Percentiles rank a stretch among this genome's conserved stretches.
Conservation (phyloP, 345 rosid genomes). For the Lumnitzera racemosa region DNA sequence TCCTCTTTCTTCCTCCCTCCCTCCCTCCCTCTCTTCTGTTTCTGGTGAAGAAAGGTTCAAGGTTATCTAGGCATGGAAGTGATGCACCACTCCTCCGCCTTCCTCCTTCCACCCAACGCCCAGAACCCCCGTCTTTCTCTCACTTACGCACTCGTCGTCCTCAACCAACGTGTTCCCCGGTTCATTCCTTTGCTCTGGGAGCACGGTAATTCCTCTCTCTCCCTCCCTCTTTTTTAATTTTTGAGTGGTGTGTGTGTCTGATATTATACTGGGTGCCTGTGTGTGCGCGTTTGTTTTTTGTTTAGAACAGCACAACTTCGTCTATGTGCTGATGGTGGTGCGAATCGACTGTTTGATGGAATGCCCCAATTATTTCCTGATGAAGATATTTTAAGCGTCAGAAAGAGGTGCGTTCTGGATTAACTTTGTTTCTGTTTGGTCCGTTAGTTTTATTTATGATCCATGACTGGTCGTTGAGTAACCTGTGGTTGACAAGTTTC, state of each 20-base stretch:
- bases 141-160: constrained; percentile 58
- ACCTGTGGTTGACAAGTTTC: too few species aligned
- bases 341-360: constrained; percentile 87
- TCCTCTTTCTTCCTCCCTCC: too few species aligned
- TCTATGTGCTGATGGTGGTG: constrained; percentile 97
- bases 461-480: neutral
- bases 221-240: neutral
- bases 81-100: constrained; percentile 63
- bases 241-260: too few species aligned
- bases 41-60: too few species aligned
- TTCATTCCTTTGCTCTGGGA: constrained; percentile 84
- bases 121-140: constrained; percentile 17
- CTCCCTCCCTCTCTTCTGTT: too few species aligned
- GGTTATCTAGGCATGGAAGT: constrained; percentile 31
- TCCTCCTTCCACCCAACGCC: constrained; percentile 50
- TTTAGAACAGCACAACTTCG: constrained; percentile 69
- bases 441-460: neutral
- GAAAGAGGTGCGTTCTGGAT: constrained; percentile 39
- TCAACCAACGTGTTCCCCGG: constrained; percentile 65
- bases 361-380: constrained; percentile 61
- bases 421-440: neutral
- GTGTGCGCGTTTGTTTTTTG: constrained; percentile 2
- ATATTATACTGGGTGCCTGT: neutral
- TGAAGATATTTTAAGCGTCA: constrained; percentile 44
- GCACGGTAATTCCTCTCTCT: constrained; percentile 38